Evolutionary conservation across 257 asterid genomes (phyloP), one percentile per base, ranked within the genome.

Genomic region (Leptodermis oblonga): DNA sequence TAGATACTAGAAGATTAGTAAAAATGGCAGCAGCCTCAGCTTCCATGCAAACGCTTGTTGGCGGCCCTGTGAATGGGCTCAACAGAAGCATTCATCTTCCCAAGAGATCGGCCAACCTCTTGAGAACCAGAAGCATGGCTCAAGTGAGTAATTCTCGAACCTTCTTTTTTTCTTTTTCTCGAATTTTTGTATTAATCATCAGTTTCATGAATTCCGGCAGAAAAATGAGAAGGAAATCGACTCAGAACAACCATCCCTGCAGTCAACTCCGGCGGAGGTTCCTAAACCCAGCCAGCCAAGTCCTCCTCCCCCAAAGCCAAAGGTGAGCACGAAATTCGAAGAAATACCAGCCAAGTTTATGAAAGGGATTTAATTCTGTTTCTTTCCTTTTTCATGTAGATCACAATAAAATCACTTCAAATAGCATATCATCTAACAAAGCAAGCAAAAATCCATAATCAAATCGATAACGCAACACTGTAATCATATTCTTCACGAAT

Each of bases 301-400:
- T 75, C 82, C 65, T 68, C 82, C 67, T 37, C 49, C 55, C 56
- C 64, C 78, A 11, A 78, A 70, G 39, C 79, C 80, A 39, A 82
- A 79, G 85, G 82, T 71, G 64, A 85, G 81, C 52, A 83, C 94
- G 1, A 61, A 70, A 31, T 82, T 88, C n/a, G 49, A 49, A 4
- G 87, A 87, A 48, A 43, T 88, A 11, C 76, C 88, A 33, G 90
- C 95, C 11, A n/a, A n/a, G n/a, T n/a, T n/a, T n/a, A n/a, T n/a
- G n/a, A n/a, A n/a, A n/a, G n/a, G n/a, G n/a, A n/a, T n/a, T n/a
- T n/a, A n/a, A n/a, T n/a, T 60, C 17, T 60, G 13, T 15, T 48
- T 48, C n/a, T 51, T 22, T n/a, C 28, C 28, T 0, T 51, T 51
- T 18, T 48, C 25, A 20, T 8, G 28, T 48, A 14, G 28, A 51